Evolutionary conservation across 805 yeast species (phyloP), one percentile per base, ranked within the genome.

Genomic region (Sungouiella blattae): DNA sequence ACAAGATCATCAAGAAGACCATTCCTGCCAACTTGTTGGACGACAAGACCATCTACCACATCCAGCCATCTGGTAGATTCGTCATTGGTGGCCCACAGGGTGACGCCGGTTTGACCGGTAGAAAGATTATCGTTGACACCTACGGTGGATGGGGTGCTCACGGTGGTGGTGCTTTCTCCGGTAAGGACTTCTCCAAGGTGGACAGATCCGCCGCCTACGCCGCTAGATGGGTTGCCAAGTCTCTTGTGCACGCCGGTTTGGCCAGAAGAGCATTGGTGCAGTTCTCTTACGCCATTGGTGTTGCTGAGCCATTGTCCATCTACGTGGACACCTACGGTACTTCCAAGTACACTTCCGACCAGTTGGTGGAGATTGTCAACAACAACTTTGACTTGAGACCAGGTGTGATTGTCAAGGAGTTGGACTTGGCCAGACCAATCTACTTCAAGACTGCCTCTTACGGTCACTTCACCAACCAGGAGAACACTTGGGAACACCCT

Each of bases 131-230:
- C 60, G 98, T 93, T 64, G 98, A 93, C 72, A 95, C 98, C 50
- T 93, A 93, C 75, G 98, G 98, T 77, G 98, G 98, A 61, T 94
- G 98, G 94, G 97, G 98, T 73, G 98, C 98, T 61, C 98, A 93
- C 78, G 98, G 98, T 74, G 98, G 98, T 78, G 98, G 98, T 78
- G 98, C 98, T 49, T 93, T 93, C 88, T 85, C 96, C 49, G 98
- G 98, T 71, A 93, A 93, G 79, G 98, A 93, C 73, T 93, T 87
- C 86, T 87, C 97, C 67, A 93, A 93, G 80, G 98, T 93, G 61
- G 98, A 93, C 72, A 87, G 98, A 77, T 91, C 98, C 49, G 98
- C 98, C 64, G 98, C 98, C 53, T 93, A 93, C 67, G 97, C 98
- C 60, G 98, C 98, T 57, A 88, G 98, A 78, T 93, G 98, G 98